Base-by-base conservation (phyloP, 768 basidiomycete genomes). In the Tricholoma saponaceum region DNA sequence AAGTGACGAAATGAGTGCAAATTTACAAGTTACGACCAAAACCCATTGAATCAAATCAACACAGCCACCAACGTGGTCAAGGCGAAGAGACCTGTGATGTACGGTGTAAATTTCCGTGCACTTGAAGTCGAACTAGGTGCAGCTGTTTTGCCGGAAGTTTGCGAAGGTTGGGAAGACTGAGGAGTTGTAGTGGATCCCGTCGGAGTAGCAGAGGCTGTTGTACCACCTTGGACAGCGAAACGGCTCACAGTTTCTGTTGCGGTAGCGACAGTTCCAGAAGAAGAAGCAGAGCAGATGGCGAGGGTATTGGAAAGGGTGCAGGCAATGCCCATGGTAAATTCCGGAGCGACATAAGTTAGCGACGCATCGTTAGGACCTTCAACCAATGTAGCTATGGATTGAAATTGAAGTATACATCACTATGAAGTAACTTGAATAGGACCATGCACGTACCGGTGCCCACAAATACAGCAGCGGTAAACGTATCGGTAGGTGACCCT, bases 351-450 rank as follows among this genome's bases (percentile, higher is more conserved):
- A 37, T 65, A 68, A 18, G 64, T 64, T 22, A 66, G 56, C 5
- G 65, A 67, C 16, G 55, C 60, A 39, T 66, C 61, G 12, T 60
- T 56, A 8, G 66, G 44, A 28, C 66, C 69, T 60, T 70, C 64
- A 39, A 70, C 69, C 25, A 70, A 50, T 10, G 67, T 70, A 23
- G 66, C 69, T 70, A 47, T 14, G n/a, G 26, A 46, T 51, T n/a
- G 12, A 16, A 25, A 22, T 37, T 20, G 50, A 20, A 23, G 22
- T 5, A 52, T 12, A 28, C 9, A 14, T 47, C 43, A 14, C 12
- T 35, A 35, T 25, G 16, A 20, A 6, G 30, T 41, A 41, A n/a
- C n/a, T n/a, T n/a, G n/a, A n/a, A 26, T 52, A 18, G n/a, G 16
- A 26, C 20, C 4, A 55, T 60, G 28, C n/a, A 32, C 30, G 4